Conservation (phyloP, 305 asterid species). For the Solanum hybrid region DNA sequence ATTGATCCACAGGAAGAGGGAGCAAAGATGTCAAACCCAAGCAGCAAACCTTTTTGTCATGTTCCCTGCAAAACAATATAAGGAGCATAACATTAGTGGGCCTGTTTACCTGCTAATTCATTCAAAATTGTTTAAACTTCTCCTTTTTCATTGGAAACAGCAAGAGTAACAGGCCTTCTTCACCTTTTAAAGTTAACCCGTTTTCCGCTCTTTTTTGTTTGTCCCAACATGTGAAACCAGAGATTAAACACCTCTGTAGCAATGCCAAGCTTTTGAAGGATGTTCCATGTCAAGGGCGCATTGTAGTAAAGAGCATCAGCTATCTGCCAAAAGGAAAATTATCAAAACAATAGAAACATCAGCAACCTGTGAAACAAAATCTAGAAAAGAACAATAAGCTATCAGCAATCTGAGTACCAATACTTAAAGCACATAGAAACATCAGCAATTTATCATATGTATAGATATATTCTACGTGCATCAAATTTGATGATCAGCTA, state of each 20-base stretch:
- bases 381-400: not conserved
- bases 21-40: constrained; percentile 93
- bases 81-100: not conserved
- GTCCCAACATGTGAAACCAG: constrained; percentile 95
- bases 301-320: constrained; percentile 94
- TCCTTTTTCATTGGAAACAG: not conserved
- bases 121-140: not conserved
- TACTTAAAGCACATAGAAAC: not conserved
- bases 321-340: constrained; percentile 18
- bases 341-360: not conserved
- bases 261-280: constrained; percentile 83
- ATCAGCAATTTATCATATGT: not conserved
- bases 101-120: not conserved
- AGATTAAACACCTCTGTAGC: constrained; percentile 85
- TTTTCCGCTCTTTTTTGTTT: constrained; percentile 71
- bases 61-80: constrained; percentile 56
- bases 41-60: constrained; percentile 91
- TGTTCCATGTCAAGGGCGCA: constrained; percentile 57
- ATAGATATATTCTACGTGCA: not conserved
- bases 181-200: constrained; percentile 83
- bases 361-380: constrained; percentile 27
- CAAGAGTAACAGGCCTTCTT: not conserved
- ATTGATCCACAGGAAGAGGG: constrained; percentile 81
- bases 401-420: not conserved
- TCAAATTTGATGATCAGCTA: not conserved